Base-by-base conservation (phyloP, 805 yeast species). In the Saccharomycopsis fermentans region DNA sequence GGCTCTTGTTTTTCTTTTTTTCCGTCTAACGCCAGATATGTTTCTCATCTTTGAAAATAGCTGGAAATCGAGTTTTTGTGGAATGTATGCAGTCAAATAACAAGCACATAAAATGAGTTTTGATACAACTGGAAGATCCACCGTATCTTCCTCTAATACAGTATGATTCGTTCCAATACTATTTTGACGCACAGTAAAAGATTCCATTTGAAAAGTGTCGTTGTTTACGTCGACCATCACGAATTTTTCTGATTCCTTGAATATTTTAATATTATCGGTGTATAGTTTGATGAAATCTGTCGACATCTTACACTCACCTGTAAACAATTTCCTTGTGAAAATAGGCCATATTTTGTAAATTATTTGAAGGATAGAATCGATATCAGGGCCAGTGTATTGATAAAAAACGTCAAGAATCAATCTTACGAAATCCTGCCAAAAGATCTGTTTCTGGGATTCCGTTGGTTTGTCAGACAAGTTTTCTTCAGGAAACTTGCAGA, bases 101-200 rank as follows among this genome's bases (percentile, higher is more conserved):
- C 78, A 71, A 4, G 79, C 78, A 52, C 77, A 68, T 32, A 77
- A 64, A 16, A 77, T 68, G 60, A 68, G 75, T 61, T 77, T 76
- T 12, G 79, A 72, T 57, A 72, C 73, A 17, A 65, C 63, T 0
- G 79, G 75, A 40, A 77, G 65, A 61, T 75, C 78, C 24, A 66
- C 64, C 16, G 24, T 32, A 17, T 37, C 21, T 12, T n/a, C 29
- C 37, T 16, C 26, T 14, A 27, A n/a, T n/a, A n/a, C 16, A 21
- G 3, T 2, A 2, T 36, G 29, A 27, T 24, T 32, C 8, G 4
- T 6, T 16, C 14, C 12, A n/a, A 12, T 12, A 19, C 19, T 29
- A 19, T 37, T 35, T 17, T 21, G n/a, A 17, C 27, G 19, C 40
- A 26, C 12, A 50, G 35, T 9, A 32, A 32, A 32, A 14, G 35